Conservation (phyloP, 352 stramenopile genomes). For the Thalassiosira oceanica region DNA sequence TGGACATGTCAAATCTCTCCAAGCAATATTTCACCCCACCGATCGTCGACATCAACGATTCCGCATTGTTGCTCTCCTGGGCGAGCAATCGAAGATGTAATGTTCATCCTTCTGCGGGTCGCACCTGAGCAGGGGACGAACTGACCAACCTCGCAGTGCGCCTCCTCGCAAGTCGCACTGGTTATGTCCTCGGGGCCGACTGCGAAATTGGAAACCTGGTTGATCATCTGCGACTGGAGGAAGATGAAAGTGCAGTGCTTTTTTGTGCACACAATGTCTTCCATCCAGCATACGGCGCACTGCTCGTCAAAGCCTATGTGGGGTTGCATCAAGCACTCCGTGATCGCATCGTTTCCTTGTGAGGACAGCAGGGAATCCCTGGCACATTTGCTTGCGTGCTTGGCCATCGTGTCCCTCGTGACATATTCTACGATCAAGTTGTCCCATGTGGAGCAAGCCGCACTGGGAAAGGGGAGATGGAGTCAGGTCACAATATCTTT, state of each 20-base stretch:
- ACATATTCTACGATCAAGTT: conserved; percentile 11
- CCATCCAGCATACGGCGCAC: conserved; percentile 36
- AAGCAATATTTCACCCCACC: no score
- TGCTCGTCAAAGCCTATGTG: conserved; percentile 26
- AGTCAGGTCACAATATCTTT: no score
- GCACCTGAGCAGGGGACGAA: conserved; percentile 34
- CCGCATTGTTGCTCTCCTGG: conserved; percentile 18
- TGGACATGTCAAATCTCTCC: no score
- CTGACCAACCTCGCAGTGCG: conserved; percentile 13
- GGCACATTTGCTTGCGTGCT: conserved; percentile 7
- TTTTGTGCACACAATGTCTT: conserved; percentile 26
- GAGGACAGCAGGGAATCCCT: conserved; percentile 14
- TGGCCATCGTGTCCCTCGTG: conserved; percentile 20
- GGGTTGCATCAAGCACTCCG: conserved; percentile 28
- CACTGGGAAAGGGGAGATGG: no score
- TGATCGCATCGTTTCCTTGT: conserved; percentile 16
- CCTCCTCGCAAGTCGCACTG: conserved; percentile 39
- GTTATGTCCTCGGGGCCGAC: conserved; percentile 34
- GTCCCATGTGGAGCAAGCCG: conserved; percentile 8
- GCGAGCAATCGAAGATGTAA: conserved; percentile 24
- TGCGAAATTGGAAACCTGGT: conserved; percentile 26
- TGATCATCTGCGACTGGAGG: conserved; percentile 31
- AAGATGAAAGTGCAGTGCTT: conserved; percentile 40
- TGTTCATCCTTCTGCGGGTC: conserved; percentile 41
- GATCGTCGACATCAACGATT: conserved; percentile 17